phyloP scores from a whole-genome alignment of 768 basidiomycete species.

The Psilocybe sp. region DNA sequence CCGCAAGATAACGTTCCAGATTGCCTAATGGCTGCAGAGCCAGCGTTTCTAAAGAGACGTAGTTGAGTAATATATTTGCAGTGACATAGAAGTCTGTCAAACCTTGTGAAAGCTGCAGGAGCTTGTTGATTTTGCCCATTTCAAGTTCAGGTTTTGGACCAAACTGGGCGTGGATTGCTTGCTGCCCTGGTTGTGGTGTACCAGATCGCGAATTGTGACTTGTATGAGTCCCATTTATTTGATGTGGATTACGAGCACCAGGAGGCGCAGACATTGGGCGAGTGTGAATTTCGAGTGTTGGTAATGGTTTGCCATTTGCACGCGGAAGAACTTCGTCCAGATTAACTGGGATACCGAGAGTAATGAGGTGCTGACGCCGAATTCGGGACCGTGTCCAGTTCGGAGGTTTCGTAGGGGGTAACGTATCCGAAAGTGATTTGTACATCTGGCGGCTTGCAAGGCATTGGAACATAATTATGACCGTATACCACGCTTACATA shows the following conservation, averaged over 20 bases:
- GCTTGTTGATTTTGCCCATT: constrained; percentile 54
- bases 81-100: constrained; percentile 13
- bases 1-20: constrained; percentile 64
- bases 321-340: constrained; percentile 87
- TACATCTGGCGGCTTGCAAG: constrained; percentile 72
- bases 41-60: constrained; percentile 52
- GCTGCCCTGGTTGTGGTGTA: constrained; percentile 40
- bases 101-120: constrained; percentile 73
- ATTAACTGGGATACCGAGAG: constrained; percentile 92
- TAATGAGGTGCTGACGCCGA: constrained; percentile 85
- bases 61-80: not conserved
- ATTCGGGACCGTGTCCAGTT: constrained; percentile 94
- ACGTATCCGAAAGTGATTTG: constrained; percentile 64
- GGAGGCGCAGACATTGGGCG: constrained; percentile 82
- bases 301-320: constrained; percentile 62
- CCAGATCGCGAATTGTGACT: constrained; percentile 52
- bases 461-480: constrained; percentile 3
- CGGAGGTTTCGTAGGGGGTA: constrained; percentile 77
- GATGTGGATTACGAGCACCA: constrained; percentile 44
- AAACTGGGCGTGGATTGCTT: constrained; percentile 41
- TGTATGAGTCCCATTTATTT: constrained; percentile 28
- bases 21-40: constrained; percentile 66
- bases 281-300: constrained; percentile 79
- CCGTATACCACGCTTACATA: constrained; percentile 26
- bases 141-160: constrained; percentile 81